phyloP scores from a whole-genome alignment of 768 basidiomycete species.

The Clitopilus passeckerianus region DNA sequence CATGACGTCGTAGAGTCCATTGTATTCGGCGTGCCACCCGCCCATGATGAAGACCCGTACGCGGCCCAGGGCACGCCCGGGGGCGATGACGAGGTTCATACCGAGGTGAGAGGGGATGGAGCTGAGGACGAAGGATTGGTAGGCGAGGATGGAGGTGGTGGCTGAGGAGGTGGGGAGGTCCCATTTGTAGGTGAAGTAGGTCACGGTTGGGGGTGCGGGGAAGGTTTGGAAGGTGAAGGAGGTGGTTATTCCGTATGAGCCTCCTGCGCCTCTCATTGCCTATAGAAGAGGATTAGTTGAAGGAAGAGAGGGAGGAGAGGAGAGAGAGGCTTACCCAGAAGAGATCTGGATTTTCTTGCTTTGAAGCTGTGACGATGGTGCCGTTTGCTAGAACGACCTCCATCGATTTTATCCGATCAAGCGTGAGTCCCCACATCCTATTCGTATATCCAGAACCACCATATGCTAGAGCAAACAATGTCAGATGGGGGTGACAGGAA shows the following conservation, averaged over 20 bases:
- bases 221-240: conserved; percentile 28
- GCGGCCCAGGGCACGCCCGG: not conserved
- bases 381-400: conserved; percentile 29
- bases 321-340: conserved; percentile 33
- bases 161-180: not conserved
- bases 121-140: not conserved
- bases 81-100: not conserved
- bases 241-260: conserved; percentile 36
- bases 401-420: conserved; percentile 24
- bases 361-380: conserved; percentile 24
- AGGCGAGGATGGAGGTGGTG: not conserved
- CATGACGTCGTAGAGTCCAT: not conserved
- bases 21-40: not conserved
- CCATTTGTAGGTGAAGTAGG: conserved; percentile 17
- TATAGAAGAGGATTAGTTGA: conserved; percentile 8
- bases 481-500: not conserved
- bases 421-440: conserved; percentile 30
- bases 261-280: conserved; percentile 34
- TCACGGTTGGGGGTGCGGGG: conserved; percentile 27
- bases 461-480: conserved; percentile 11
- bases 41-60: not conserved
- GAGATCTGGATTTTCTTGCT: conserved; percentile 28
- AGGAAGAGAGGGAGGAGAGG: conserved; percentile 3
- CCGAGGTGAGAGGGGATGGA: not conserved
- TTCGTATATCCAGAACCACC: conserved; percentile 30